Percentiles rank a stretch among this genome's conserved stretches.
Conservation (phyloP, 441 rosid genomes). For the Omphalea diandra region DNA sequence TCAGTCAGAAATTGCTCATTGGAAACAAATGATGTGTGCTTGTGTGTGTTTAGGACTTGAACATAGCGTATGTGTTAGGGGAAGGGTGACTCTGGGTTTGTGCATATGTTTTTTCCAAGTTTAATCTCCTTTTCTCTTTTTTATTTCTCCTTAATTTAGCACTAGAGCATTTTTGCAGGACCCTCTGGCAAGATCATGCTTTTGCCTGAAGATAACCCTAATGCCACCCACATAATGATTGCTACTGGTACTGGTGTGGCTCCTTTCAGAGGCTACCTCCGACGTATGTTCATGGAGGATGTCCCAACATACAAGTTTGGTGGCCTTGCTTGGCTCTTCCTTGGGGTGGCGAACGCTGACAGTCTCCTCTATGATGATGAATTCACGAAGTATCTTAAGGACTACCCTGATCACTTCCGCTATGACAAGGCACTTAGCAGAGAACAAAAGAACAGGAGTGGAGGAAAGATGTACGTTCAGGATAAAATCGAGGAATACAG, state of each 20-base stretch:
- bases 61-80: neutral
- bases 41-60: neutral
- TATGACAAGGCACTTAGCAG: conserved; percentile 87
- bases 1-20: neutral
- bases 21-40: neutral
- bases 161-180: conserved; percentile 41
- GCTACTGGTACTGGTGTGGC: conserved; percentile 98
- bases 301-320: conserved; percentile 72
- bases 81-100: neutral
- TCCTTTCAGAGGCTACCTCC: conserved; percentile 86
- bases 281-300: conserved; percentile 96
- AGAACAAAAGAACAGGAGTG: conserved; percentile 82
- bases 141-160: neutral
- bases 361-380: conserved; percentile 94
- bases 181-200: conserved; percentile 98
- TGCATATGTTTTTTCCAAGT: too few species aligned
- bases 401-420: conserved; percentile 76
- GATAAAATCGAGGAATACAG: conserved; percentile 97
- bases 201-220: conserved; percentile 83
- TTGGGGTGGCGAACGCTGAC: conserved; percentile 94
- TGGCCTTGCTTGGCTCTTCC: conserved; percentile 97
- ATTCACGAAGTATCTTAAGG: conserved; percentile 66
- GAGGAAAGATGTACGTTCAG: conserved; percentile 97
- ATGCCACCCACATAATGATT: conserved; percentile 92
- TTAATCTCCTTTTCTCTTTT: neutral